These are phyloP conservation scores for Inga leiocalycina DNA, from an alignment of 306 rosid genomes.

Conservation along the genomic window DNA sequence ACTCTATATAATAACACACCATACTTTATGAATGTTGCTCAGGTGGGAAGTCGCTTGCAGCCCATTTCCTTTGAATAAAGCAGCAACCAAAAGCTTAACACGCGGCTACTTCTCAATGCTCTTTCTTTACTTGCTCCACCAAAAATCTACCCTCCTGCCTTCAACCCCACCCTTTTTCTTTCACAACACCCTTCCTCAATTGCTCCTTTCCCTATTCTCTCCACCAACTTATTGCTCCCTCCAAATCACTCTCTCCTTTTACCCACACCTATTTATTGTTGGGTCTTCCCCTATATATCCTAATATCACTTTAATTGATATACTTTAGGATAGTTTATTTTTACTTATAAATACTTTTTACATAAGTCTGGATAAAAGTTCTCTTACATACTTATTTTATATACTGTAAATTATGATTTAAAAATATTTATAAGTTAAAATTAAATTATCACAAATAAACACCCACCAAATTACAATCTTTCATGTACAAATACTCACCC, in stretches of 20 bases:
- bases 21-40: no score
- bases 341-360: no score
- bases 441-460: neutral
- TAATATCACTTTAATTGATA: neutral
- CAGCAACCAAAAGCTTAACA: neutral
- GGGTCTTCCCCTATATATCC: neutral
- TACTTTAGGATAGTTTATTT: no score
- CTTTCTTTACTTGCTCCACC: neutral
- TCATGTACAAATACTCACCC: neutral
- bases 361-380: no score
- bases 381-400: no score
- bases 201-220: neutral
- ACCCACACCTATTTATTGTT: no score
- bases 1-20: no score
- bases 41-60: conserved; percentile 22
- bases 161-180: neutral
- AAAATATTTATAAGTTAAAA: no score
- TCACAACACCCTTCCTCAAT: neutral
- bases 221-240: neutral
- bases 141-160: neutral
- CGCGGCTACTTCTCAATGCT: neutral
- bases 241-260: neutral
- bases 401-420: no score
- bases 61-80: neutral
- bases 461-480: neutral